Percentiles rank a stretch among this genome's conserved stretches.
Evolutionary conservation across 192 early-diverging fungal genomes (phyloP).

Genomic region (Umbelopsis vinacea): DNA sequence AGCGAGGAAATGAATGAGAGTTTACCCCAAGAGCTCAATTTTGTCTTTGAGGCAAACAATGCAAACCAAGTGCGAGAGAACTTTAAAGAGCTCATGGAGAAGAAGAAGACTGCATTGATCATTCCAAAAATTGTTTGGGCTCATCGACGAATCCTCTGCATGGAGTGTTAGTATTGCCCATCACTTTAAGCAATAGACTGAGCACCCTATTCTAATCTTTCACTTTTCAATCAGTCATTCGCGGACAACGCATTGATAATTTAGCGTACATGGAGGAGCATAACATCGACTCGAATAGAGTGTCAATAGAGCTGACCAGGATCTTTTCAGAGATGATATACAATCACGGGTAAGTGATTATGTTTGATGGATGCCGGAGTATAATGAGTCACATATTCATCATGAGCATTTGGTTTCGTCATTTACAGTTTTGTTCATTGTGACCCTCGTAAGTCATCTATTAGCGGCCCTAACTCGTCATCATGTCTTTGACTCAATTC

Average conservation of each 20-base stretch:
- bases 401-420: conserved; percentile 2
- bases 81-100: conserved; percentile 52
- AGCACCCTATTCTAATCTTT: not conserved
- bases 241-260: conserved; percentile 81
- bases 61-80: conserved; percentile 66
- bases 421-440: conserved; percentile 73
- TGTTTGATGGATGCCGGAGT: not conserved
- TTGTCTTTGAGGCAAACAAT: conserved; percentile 79
- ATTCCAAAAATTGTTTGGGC: conserved; percentile 86
- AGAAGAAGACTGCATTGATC: conserved; percentile 50
- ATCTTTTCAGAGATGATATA: conserved; percentile 92
- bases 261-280: conserved; percentile 67
- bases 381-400: not conserved
- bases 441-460: conserved; percentile 70
- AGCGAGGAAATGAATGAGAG: conserved; percentile 83
- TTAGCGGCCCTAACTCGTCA: not conserved
- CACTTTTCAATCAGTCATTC: conserved; percentile 35
- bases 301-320: conserved; percentile 76
- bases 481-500: not conserved
- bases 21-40: conserved; percentile 89
- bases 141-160: conserved; percentile 75
- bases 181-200: not conserved
- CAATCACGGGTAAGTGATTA: conserved; percentile 60
- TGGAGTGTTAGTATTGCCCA: conserved; percentile 72
- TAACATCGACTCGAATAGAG: conserved; percentile 72